These are phyloP conservation scores for Polyrhizophydium stewartii DNA, from an alignment of 371 early-diverging fungal species.

Conservation along the genomic window DNA sequence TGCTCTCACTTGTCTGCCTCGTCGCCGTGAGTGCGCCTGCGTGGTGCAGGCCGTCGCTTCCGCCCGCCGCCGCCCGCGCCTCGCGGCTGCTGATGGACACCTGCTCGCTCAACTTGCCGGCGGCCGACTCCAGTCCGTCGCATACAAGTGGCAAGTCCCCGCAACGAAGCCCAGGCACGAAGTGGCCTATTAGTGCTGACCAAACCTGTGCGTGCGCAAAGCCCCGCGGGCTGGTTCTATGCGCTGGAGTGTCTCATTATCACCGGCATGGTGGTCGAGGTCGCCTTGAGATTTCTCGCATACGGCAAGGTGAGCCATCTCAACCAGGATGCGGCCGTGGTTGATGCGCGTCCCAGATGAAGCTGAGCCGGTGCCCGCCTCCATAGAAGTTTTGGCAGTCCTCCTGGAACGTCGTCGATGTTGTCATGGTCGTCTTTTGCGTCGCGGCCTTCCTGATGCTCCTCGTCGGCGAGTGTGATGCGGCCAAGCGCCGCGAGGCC, in stretches of 20 bases:
- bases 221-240: slow-evolving; percentile 38
- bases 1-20: slow-evolving; percentile 60
- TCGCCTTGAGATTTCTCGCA: slow-evolving; percentile 61
- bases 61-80: no score
- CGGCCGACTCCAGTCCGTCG: neutral
- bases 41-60: no score
- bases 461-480: slow-evolving; percentile 56
- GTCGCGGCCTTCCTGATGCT: slow-evolving; percentile 63
- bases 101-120: slow-evolving; percentile 6
- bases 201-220: no score
- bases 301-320: slow-evolving; percentile 55
- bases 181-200: no score
- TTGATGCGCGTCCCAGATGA: no score
- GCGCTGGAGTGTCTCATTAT: slow-evolving; percentile 69
- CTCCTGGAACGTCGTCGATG: slow-evolving; percentile 69
- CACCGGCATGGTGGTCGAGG: slow-evolving; percentile 70
- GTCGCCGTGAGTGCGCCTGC: slow-evolving; percentile 47
- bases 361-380: neutral
- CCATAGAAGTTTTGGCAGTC: slow-evolving; percentile 67
- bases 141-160: slow-evolving; percentile 6
- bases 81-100: neutral
- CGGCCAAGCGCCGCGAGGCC: slow-evolving; percentile 54
- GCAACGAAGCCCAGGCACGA: no score
- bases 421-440: slow-evolving; percentile 61
- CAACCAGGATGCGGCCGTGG: no score